phyloP scores from a whole-genome alignment of 2,329 filamentous ascomycete species.

The Bimuria novae-zelandiae region DNA sequence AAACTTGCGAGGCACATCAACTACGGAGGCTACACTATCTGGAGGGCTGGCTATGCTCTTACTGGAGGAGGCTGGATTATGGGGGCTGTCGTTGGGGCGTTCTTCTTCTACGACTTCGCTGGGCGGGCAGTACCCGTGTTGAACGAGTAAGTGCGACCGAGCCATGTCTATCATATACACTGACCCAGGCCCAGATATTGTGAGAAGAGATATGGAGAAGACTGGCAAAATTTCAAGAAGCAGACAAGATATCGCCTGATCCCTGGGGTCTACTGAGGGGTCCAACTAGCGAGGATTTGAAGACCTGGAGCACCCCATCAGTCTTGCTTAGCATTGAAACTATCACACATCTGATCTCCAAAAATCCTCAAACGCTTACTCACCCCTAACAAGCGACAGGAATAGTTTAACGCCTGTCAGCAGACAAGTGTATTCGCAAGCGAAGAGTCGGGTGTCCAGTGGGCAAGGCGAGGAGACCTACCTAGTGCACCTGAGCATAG shows the following conservation, averaged over 20 bases:
- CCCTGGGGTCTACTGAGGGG: slow-evolving; percentile 37
- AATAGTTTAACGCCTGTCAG: too few relatives aligned
- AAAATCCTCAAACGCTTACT: not conserved
- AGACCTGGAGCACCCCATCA: not conserved
- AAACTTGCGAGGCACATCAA: slow-evolving; percentile 58
- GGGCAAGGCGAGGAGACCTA: too few relatives aligned
- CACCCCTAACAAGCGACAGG: too few relatives aligned
- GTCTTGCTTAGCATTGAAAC: not conserved
- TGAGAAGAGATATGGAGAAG: slow-evolving; percentile 45
- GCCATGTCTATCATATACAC: not conserved
- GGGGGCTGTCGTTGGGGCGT: slow-evolving; percentile 47
- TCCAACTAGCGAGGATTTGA: not conserved
- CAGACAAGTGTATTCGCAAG: too few relatives aligned
- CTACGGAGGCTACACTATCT: slow-evolving; percentile 58
- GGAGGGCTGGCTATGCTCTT: slow-evolving; percentile 56
- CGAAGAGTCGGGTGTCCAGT: too few relatives aligned
- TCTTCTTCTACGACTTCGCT: slow-evolving; percentile 54
- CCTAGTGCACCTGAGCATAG: too few relatives aligned
- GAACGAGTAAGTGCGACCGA: slow-evolving; percentile 44
- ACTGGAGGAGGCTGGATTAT: slow-evolving; percentile 54
- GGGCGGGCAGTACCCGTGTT: slow-evolving; percentile 52
- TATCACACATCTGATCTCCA: not conserved
- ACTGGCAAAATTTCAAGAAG: slow-evolving; percentile 49
- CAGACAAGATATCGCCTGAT: slow-evolving; percentile 46
- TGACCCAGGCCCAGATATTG: slow-evolving; percentile 41